Base-by-base conservation (phyloP, 169 alveolate genomes). In the Plasmodium reichenowi region DNA sequence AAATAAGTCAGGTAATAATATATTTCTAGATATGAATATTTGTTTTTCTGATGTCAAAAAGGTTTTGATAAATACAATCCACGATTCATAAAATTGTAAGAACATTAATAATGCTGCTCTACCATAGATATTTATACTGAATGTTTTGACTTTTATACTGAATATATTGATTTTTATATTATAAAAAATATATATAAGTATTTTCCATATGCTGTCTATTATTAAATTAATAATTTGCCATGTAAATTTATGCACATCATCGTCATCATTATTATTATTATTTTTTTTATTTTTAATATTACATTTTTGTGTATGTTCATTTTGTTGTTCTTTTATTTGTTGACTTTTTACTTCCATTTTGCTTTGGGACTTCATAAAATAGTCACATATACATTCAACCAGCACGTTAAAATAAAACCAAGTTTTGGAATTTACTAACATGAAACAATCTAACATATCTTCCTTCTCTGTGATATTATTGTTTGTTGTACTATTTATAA, bases 141-240 rank as follows among this genome's bases (percentile, higher is more conserved):
- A 58, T 22, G 78, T 78, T 7, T 66, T 78, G 7, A 59, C 12
- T 58, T 52, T 78, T 66, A 78, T 48, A 17, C 78, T 48, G 67
- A 78, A 78, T 13, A 67, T 26, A 29, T 78, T 83, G 47, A 83
- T 68, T 56, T 83, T 59, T 54, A 50, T 60, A 56, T 47, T 70
- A 83, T 68, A 83, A 83, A 83, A 26, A 7, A 83, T 70, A 17
- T 68, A 83, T 56, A 68, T 68, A 15, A 83, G 58, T 15, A 83
- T 83, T 70, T 83, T 83, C 91, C 91, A 83, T 43, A 83, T 58
- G 3, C 71, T 83, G 22, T 67, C 89, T 20, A 76, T 66, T 64
- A 76, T 64, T 66, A 76, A 76, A 76, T 76, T 76, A 76, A 76
- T 68, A 71, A 76, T 45, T 48, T 26, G 52, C 22, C 47, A 43